A percentile compares a stretch with the other conserved stretches of the same genome.
phyloP scores from a whole-genome alignment of 805 yeast genomes.

The Saccharomycopsis vini region DNA sequence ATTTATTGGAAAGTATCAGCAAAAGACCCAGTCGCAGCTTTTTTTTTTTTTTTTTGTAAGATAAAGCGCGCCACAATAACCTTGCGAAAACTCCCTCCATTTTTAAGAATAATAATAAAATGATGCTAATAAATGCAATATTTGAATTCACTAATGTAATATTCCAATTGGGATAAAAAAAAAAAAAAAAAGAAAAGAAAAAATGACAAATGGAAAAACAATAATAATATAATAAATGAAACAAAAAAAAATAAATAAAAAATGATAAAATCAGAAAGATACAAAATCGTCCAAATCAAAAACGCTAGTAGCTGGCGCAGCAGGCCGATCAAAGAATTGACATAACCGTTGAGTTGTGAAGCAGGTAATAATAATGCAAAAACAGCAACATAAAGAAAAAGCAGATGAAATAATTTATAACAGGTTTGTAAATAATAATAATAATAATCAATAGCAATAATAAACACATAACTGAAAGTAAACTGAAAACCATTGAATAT shows the following conservation, averaged over 20 bases:
- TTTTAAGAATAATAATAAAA: too few species aligned
- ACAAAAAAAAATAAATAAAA: not conserved
- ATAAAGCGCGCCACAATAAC: constrained; percentile 14
- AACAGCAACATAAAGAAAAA: not conserved
- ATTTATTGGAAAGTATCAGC: constrained; percentile 15
- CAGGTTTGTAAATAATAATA: not conserved
- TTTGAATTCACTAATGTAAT: too few species aligned
- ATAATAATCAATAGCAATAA: not conserved
- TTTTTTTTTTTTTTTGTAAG: too few species aligned
- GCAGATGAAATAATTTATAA: too few species aligned
- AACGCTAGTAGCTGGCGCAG: constrained; percentile 15
- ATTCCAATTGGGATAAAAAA: not conserved
- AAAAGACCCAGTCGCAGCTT: constrained; percentile 16
- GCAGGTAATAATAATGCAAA: not conserved
- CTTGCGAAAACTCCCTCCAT: too few species aligned
- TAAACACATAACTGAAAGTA: too few species aligned
- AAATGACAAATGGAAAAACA: too few species aligned
- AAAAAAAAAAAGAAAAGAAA: not conserved
- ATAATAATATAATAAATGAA: too few species aligned
- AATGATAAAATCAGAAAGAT: constrained; percentile 3
- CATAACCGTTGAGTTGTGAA: constrained; percentile 1
- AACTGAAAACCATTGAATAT: too few species aligned
- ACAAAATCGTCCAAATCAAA: constrained; percentile 16
- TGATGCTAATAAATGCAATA: too few species aligned
- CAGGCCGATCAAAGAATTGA: constrained; percentile 10